Percentiles rank a stretch among this genome's conserved stretches.
phyloP scores from a whole-genome alignment of 192 early-diverging fungal species.

The Coemansia brasiliensis region DNA sequence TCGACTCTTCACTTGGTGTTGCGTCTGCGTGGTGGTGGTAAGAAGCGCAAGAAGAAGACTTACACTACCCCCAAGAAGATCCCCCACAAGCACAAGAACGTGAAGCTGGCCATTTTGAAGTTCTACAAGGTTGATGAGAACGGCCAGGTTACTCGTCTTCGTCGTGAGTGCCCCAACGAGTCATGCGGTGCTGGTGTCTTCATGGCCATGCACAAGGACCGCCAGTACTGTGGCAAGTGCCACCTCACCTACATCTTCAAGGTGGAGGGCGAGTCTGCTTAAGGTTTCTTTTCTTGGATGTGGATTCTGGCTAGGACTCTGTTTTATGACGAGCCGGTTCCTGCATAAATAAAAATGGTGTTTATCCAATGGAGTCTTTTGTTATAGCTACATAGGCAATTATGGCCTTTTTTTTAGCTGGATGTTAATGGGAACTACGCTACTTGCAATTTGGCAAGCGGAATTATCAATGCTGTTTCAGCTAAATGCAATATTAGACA shows the following conservation, averaged over 20 bases:
- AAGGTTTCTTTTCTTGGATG: slow-evolving; percentile 4
- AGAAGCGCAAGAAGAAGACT: slow-evolving; percentile 99
- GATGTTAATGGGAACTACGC: too few species aligned
- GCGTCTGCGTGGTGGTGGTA: slow-evolving; percentile 86
- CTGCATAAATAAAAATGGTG: too few species aligned
- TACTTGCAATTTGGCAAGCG: too few species aligned
- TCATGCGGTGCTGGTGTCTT: slow-evolving; percentile 99
- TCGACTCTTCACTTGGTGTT: slow-evolving; percentile 77
- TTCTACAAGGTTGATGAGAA: slow-evolving; percentile 99
- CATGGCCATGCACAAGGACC: slow-evolving; percentile 97
- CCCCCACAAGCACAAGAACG: slow-evolving; percentile 98
- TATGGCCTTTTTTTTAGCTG: too few species aligned
- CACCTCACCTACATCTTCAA: slow-evolving; percentile 95
- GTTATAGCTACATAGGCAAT: too few species aligned
- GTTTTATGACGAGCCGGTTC: too few species aligned
- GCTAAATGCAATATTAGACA: too few species aligned
- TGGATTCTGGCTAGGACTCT: background rate
- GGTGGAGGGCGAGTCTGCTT: slow-evolving; percentile 64
- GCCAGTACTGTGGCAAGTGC: slow-evolving; percentile 98
- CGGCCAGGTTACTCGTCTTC: slow-evolving; percentile 97
- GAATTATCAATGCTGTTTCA: too few species aligned
- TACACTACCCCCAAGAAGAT: slow-evolving; percentile 99
- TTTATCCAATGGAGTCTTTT: too few species aligned
- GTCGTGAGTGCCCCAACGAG: slow-evolving; percentile 95
- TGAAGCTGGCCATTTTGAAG: slow-evolving; percentile 98